These are phyloP conservation scores for Brassica incana DNA, from an alignment of 345 rosid genomes.

Conservation along the genomic window DNA sequence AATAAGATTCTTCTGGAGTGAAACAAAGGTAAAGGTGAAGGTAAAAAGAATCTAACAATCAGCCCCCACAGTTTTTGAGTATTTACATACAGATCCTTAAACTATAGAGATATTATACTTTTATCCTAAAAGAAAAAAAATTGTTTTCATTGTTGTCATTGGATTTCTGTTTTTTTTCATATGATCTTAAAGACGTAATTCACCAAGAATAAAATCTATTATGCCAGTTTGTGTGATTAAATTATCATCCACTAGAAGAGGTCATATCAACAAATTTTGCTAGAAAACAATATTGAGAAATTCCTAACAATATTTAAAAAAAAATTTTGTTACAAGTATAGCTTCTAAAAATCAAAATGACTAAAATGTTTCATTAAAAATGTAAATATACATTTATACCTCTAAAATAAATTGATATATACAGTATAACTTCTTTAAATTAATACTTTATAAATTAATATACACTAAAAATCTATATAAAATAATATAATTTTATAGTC, in stretches of 20 bases:
- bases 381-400: too few relatives aligned
- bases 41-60: background rate
- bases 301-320: too few relatives aligned
- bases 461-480: too few relatives aligned
- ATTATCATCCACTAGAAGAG: background rate
- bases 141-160: background rate
- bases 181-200: background rate
- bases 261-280: background rate
- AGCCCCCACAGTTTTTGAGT: conserved; percentile 8
- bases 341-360: too few relatives aligned
- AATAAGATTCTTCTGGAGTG: background rate
- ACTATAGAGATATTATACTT: background rate
- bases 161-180: background rate
- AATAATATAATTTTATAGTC: too few relatives aligned
- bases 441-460: too few relatives aligned
- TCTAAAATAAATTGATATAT: too few relatives aligned
- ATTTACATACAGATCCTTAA: conserved; percentile 2
- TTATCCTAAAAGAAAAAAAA: background rate
- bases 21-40: background rate
- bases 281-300: too few relatives aligned
- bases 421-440: too few relatives aligned
- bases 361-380: too few relatives aligned
- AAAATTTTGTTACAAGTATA: too few relatives aligned
- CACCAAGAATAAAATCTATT: background rate
- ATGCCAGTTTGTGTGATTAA: background rate